Evolutionary conservation across 2,329 filamentous ascomycete genomes (phyloP), one percentile per base, ranked within the genome.

Genomic region (Cyclaneusma minus): DNA sequence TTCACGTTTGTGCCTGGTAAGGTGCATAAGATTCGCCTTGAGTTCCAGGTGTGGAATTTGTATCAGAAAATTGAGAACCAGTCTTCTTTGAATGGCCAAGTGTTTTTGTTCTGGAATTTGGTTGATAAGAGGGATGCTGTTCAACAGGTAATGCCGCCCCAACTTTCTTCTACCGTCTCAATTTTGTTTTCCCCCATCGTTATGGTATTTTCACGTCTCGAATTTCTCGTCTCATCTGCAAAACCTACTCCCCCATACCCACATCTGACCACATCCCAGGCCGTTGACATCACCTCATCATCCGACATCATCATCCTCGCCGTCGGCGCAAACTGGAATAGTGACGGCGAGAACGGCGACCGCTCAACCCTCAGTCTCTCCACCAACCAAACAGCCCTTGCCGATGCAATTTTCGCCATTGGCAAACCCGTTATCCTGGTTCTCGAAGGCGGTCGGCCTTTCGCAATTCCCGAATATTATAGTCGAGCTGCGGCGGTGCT

Each of bases 31-130:
- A 43, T 58, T 13, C 48, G 51, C 6, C 44, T 59, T 23, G 52
- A 56, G 33, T 58, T 51, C 28, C 51, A 55, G 26, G 51, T 54
- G 7, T 58, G 48, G 39, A 55, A 56, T 24, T 36, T 51, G 1
- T 45, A 45, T 34, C 50, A 51, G 29, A 53, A 51, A 25, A 42
- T 44, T 14, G 54, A 48, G 22, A 57, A 56, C 25, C 39, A 48
- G 1, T 46, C 47, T 20, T 53, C 52, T 0, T 35, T 58, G 1
- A 58, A 58, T 27, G 50, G 54, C 1, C 50, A 57, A 32, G 39
- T 58, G 3, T 31, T 54, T 6, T 36, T 59, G 0, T 58, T 58
- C 36, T 58, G 56, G 56, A 59, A 58, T 35, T 44, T 59, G 10
- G 52, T 58, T 16, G 50, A 51, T 37, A 43, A 47, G 6, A 38